phyloP scores from a whole-genome alignment of 2,329 filamentous ascomycete species.

The Clarireedia hainanense region DNA sequence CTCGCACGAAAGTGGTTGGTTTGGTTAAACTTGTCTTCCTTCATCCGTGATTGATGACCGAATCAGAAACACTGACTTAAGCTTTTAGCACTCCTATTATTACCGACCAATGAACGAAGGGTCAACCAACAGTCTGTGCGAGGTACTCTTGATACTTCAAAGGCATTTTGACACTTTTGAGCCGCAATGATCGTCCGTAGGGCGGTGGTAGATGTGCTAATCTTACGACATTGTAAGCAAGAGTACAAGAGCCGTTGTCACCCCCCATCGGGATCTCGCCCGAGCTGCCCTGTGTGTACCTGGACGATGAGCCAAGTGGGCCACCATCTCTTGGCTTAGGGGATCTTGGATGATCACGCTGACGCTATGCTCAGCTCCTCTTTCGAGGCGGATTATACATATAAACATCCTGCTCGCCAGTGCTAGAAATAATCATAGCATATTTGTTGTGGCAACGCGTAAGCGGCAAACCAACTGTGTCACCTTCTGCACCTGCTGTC shows the following conservation, averaged over 20 bases:
- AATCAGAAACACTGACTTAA: background rate
- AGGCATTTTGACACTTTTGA: background rate
- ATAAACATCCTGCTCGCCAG: too few relatives aligned
- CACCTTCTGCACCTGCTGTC: too few relatives aligned
- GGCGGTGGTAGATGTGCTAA: background rate
- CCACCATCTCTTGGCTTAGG: too few relatives aligned
- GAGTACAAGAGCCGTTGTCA: background rate
- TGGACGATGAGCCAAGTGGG: too few relatives aligned
- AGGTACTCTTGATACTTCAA: background rate
- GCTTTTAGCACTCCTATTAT: background rate
- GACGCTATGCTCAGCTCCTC: too few relatives aligned
- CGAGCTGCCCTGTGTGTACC: too few relatives aligned
- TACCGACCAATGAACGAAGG: background rate
- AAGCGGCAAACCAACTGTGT: too few relatives aligned
- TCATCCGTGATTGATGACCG: background rate
- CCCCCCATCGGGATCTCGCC: background rate
- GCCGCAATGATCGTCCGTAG: background rate
- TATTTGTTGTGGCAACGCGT: too few relatives aligned
- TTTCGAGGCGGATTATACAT: too few relatives aligned
- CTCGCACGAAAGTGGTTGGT: background rate
- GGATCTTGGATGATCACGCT: too few relatives aligned
- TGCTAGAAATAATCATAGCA: too few relatives aligned
- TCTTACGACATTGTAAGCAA: background rate
- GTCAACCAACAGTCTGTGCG: background rate
- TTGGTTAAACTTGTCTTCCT: constrained; percentile 1